Evolutionary conservation across 306 rosid species (phyloP), one percentile per base, ranked within the genome.

Genomic region (Carpinus viminea): DNA sequence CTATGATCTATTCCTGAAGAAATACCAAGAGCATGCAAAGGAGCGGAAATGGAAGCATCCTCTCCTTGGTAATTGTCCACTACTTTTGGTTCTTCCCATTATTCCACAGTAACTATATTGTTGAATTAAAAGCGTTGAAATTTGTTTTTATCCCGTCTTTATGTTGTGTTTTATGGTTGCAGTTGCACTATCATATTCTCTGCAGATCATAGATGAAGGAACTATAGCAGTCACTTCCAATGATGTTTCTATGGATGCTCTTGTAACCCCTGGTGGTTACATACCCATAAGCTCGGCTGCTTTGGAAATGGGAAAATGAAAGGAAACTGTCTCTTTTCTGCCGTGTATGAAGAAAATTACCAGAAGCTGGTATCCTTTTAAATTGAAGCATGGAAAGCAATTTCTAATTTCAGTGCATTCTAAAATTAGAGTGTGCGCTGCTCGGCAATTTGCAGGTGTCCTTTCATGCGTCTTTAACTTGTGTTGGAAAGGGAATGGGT

Each of bases 181-280:
- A 95, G 96, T 93, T 85, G 97, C 96, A 57, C 83, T 93, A 5
- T 91, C 98, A 60, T 91, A 95, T 82, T 89, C 98, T 5, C 48
- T 81, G 61, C 99, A 95, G 89, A 91, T 95, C 72, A 62, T 93
- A 76, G 98, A 93, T 80, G 97, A 87, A 75, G 96, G 90, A 77
- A 84, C 80, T 43, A 90, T 92, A 85, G 87, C 94, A 2, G 68
- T 89, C 57, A 93, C 98, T 74, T 75, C 88, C 68, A 80, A 82
- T 69, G 99, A 95, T 75, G 36, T 93, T 73, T 83, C 80, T 10
- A 74, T 93, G 61, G 99, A 95, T 80, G 99, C 91, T 38, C 96
- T 92, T 57, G 98, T 95, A 57, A 79, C 96, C 45, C 91, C 98
- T 4, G 83, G 72, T 4, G 98, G 97, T 76, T 93, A 91, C 76